phyloP scores from a whole-genome alignment of 2,329 filamentous ascomycete genomes.

The Aspergillus tubingensis region DNA sequence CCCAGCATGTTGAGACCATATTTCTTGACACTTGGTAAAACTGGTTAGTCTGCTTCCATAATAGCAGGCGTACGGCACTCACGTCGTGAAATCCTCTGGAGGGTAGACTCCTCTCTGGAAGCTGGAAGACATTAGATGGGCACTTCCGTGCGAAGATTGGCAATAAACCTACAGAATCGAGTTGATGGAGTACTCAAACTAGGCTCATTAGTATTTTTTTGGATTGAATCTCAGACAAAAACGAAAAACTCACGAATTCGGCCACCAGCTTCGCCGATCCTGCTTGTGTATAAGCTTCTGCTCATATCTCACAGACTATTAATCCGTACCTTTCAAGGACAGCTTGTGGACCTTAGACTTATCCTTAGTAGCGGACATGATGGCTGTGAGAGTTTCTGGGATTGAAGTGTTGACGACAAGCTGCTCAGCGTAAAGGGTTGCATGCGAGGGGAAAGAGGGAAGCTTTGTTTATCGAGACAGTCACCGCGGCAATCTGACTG shows the following conservation, averaged over 20 bases:
- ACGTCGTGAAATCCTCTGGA: conserved; percentile 94
- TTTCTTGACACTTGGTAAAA: conserved; percentile 73
- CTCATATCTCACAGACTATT: background rate
- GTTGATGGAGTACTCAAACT: conserved; percentile 97
- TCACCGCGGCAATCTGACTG: conserved; percentile 37
- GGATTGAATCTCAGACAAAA: background rate
- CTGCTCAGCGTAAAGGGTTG: background rate
- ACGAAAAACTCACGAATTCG: conserved; percentile 74
- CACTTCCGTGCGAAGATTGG: conserved; percentile 8
- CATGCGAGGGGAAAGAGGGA: conserved; percentile 11
- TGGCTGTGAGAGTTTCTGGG: conserved; percentile 10
- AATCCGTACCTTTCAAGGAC: conserved; percentile 54
- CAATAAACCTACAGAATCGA: conserved; percentile 74
- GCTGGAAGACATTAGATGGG: conserved; percentile 45
- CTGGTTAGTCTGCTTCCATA: conserved; percentile 1
- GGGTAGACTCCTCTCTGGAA: conserved; percentile 86
- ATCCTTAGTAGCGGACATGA: conserved; percentile 55
- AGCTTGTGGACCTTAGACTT: conserved; percentile 95
- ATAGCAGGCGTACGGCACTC: conserved; percentile 33
- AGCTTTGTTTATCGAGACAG: conserved; percentile 32
- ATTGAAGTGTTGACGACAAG: background rate
- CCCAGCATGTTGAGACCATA: conserved; percentile 98
- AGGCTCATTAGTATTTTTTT: conserved; percentile 30
- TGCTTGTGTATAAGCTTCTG: conserved; percentile 39
- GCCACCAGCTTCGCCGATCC: conserved; percentile 82